phyloP scores from a whole-genome alignment of 2,329 filamentous ascomycete species.

The Talaromyces piceae region DNA sequence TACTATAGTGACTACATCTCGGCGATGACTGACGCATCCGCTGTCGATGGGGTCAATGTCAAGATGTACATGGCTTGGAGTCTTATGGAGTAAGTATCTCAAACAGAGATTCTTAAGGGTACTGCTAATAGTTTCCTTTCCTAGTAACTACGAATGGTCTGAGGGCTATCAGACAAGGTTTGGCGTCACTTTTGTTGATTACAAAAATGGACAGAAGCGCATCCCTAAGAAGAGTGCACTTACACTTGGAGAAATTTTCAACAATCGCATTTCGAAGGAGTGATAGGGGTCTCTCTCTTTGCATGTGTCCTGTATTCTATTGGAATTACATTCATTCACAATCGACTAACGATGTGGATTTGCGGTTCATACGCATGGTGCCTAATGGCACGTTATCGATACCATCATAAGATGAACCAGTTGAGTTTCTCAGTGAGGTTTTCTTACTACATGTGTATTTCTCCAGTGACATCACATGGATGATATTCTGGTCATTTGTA shows the following conservation, averaged over 20 bases:
- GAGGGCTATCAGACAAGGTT: constrained; percentile 84
- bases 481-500: too few species aligned
- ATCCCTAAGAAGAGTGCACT: constrained; percentile 78
- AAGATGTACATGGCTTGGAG: constrained; percentile 80
- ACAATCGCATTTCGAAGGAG: constrained; percentile 59
- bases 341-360: not conserved
- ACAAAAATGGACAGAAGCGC: constrained; percentile 67
- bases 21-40: constrained; percentile 66
- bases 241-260: constrained; percentile 63
- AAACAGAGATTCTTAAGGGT: not conserved
- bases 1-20: constrained; percentile 73
- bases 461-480: too few species aligned
- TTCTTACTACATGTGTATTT: too few species aligned
- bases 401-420: not conserved
- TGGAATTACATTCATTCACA: not conserved
- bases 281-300: constrained; percentile 16
- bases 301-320: not conserved
- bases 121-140: not conserved
- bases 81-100: constrained; percentile 61
- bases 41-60: constrained; percentile 68
- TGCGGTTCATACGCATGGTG: not conserved
- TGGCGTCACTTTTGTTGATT: constrained; percentile 77
- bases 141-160: constrained; percentile 80
- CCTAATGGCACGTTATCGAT: not conserved
- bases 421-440: too few species aligned